Evolutionary conservation across 2,329 filamentous ascomycete genomes (phyloP).

Genomic region (Fusarium tricinctum): DNA sequence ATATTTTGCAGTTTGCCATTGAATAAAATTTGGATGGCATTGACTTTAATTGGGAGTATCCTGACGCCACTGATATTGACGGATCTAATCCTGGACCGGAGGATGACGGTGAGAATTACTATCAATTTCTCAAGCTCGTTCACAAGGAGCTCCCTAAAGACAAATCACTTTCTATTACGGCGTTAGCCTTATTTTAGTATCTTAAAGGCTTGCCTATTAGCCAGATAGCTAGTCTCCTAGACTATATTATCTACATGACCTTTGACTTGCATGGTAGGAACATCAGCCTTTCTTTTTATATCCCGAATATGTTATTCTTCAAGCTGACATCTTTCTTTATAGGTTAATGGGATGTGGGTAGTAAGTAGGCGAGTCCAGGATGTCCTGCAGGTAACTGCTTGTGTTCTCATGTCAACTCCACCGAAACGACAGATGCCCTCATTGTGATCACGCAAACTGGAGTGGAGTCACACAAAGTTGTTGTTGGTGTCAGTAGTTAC

Average conservation of each 20-base stretch:
- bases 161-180: slow-evolving; percentile 51
- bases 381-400: slow-evolving; percentile 1
- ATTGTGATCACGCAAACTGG: not conserved
- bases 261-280: slow-evolving; percentile 30
- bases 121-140: slow-evolving; percentile 25
- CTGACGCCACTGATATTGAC: slow-evolving; percentile 45
- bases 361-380: not conserved
- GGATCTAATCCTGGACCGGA: slow-evolving; percentile 48
- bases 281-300: not conserved
- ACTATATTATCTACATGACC: slow-evolving; percentile 51
- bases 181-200: slow-evolving; percentile 54
- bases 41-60: slow-evolving; percentile 62
- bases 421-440: not conserved
- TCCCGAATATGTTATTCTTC: too few species aligned
- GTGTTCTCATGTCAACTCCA: not conserved
- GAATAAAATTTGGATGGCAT: slow-evolving; percentile 45
- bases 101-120: slow-evolving; percentile 31
- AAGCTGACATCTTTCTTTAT: too few species aligned
- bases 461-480: not conserved
- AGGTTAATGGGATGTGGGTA: not conserved
- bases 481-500: not conserved
- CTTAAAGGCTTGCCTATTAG: slow-evolving; percentile 52
- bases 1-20: too few species aligned
- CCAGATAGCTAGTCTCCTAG: slow-evolving; percentile 44
- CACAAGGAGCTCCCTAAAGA: not conserved